These are phyloP conservation scores for Cyberlindnera mississippiensis DNA, from an alignment of 805 yeast species.

Conservation along the genomic window DNA sequence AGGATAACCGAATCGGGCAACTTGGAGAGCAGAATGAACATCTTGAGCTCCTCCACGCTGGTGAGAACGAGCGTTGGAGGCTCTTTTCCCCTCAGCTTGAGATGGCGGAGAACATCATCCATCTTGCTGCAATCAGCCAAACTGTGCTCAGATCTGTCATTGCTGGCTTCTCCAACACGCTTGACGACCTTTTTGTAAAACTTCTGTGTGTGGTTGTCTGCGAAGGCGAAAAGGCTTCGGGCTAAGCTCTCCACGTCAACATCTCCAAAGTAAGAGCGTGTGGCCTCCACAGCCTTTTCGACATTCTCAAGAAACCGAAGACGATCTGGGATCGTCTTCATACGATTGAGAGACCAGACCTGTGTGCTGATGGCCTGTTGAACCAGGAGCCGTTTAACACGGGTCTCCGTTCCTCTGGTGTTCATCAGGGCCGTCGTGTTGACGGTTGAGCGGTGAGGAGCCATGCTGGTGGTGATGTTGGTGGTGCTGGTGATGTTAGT, in stretches of 20 bases:
- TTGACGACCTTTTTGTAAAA: not conserved
- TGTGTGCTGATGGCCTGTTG: not conserved
- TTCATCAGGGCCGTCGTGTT: too few relatives aligned
- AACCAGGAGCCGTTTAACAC: too few relatives aligned
- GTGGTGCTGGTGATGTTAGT: too few relatives aligned
- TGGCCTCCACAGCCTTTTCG: not conserved
- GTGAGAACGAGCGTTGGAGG: not conserved
- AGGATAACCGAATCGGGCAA: not conserved
- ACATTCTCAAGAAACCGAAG: not conserved
- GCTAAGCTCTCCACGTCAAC: not conserved
- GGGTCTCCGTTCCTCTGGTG: too few relatives aligned
- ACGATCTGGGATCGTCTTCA: conserved; percentile 5
- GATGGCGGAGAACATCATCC: not conserved
- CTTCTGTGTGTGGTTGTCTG: conserved; percentile 6
- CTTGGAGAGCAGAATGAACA: not conserved
- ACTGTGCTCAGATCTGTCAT: not conserved
- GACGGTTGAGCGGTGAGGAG: too few relatives aligned
- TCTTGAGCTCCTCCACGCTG: conserved; percentile 1
- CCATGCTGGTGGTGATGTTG: too few relatives aligned
- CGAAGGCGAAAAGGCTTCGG: not conserved
- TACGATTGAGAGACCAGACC: conserved; percentile 6
- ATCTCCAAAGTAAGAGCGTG: not conserved
- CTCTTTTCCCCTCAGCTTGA: not conserved
- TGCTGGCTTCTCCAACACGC: not conserved
- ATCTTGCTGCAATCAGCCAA: not conserved